phyloP scores from a whole-genome alignment of 1,284 basidiomycete species.

The Serendipita sp. region DNA sequence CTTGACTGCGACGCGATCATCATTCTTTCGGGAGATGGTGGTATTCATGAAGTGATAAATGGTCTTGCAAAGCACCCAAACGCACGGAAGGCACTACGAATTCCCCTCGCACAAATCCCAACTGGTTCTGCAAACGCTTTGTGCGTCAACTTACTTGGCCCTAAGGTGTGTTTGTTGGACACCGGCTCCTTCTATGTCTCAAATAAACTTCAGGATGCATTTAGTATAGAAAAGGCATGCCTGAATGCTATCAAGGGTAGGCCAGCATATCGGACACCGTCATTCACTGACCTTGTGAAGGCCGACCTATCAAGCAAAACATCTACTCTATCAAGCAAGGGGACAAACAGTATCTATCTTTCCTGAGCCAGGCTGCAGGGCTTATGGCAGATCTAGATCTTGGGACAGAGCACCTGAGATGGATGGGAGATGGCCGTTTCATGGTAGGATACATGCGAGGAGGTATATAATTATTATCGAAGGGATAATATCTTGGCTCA shows the following conservation, averaged over 20 bases:
- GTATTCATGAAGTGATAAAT: conserved; percentile 85
- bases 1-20: conserved; percentile 67
- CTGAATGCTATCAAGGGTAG: conserved; percentile 80
- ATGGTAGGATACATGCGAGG: conserved; percentile 69
- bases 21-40: conserved; percentile 81
- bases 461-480: conserved; percentile 25
- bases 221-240: conserved; percentile 59
- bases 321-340: conserved; percentile 67
- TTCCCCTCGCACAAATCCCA: conserved; percentile 77
- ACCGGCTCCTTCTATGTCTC: not conserved
- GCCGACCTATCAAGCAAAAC: conserved; percentile 63
- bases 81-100: conserved; percentile 53
- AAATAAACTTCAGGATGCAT: conserved; percentile 38
- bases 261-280: not conserved
- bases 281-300: conserved; percentile 21
- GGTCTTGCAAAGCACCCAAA: conserved; percentile 67
- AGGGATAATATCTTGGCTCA: not conserved
- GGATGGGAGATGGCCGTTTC: conserved; percentile 90
- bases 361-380: conserved; percentile 78
- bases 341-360: conserved; percentile 60
- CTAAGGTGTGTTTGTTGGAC: conserved; percentile 29
- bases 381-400: conserved; percentile 86
- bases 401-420: conserved; percentile 77
- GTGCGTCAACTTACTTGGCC: conserved; percentile 59
- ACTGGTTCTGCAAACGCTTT: conserved; percentile 77